Base-by-base conservation (phyloP, 352 stramenopile species). In the Pythium guiyangense region DNA sequence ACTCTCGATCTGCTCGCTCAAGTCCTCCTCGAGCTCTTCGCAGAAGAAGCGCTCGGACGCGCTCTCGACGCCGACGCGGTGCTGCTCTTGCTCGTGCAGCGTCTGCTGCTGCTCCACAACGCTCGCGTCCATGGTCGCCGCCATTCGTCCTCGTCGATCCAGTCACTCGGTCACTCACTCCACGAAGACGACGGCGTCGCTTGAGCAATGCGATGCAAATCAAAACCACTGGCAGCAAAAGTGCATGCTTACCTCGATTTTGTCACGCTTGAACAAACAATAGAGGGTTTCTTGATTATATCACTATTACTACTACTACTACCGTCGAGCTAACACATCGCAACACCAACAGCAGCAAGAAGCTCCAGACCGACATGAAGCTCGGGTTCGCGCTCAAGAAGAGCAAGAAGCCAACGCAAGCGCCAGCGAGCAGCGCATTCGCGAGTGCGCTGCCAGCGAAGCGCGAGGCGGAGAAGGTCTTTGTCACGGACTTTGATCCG, bases 361-460 rank as follows among this genome's bases (percentile, higher is more conserved):
- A 34, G 29, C 6, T 10, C 29, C 29, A 0, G 29, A 11, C 6
- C 46, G 25, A 26, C 5, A 54, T 90, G 77, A 82, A 86, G 69
- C 67, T 90, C 54, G 70, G 71, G 40, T 91, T 91, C 63, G 50
- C 74, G 61, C 70, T 91, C 73, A 91, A 89, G 79, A 87, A 86
- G 52, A 60, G 73, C 65, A 86, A 81, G 67, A 73, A 74, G 60
- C 49, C 29, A 14, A 9, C 31, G 39, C 40, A 39, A 15, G 25
- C 39, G 14, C 42, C 43, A 27, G 37, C 47, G 27, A 52, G 63
- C 52, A 43, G 64, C 47, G 70, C 64, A 52, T 68, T 78, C 58
- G 25, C 57, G 5, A 56, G 57, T 3, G 57, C 49, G 0, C 34
- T 47, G 26, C 44, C 56, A 4, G 58, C 49, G 34, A 63, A 61